Evolutionary conservation across 116 monocot genomes (phyloP).

Genomic region (Iris pallida): DNA sequence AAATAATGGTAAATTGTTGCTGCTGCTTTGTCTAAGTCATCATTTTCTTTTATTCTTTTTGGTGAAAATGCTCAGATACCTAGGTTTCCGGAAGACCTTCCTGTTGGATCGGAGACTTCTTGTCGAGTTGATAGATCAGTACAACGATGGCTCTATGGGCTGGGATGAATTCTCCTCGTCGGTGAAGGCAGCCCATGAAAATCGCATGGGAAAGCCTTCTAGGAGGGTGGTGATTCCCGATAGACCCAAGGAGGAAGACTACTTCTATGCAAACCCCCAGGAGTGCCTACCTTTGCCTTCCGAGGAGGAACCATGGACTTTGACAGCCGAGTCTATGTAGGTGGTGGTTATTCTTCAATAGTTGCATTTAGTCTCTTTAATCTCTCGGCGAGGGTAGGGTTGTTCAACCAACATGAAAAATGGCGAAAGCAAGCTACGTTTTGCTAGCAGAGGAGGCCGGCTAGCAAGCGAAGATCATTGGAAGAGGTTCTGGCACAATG

Average conservation of each 20-base stretch:
- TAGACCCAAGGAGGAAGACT: conserved; percentile 84
- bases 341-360: background rate
- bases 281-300: conserved; percentile 44
- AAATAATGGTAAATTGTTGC: too few relatives aligned
- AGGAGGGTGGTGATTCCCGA: conserved; percentile 51
- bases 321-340: background rate
- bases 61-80: conserved; percentile 28
- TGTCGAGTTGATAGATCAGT: conserved; percentile 60
- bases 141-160: conserved; percentile 39
- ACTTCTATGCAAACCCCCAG: conserved; percentile 82
- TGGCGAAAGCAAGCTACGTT: background rate
- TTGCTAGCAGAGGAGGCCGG: conserved; percentile 1
- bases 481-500: conserved; percentile 1
- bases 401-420: background rate
- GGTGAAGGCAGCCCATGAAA: conserved; percentile 49
- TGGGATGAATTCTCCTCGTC: conserved; percentile 63
- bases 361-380: conserved; percentile 12
- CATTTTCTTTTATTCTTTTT: background rate
- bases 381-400: background rate
- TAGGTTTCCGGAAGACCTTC: conserved; percentile 63
- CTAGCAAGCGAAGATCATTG: background rate
- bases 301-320: conserved; percentile 1
- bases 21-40: background rate
- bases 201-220: conserved; percentile 55
- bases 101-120: conserved; percentile 51